These are phyloP conservation scores for Magnolia changhungtana DNA, from an alignment of 164 flowering plant species.

Conservation along the genomic window DNA sequence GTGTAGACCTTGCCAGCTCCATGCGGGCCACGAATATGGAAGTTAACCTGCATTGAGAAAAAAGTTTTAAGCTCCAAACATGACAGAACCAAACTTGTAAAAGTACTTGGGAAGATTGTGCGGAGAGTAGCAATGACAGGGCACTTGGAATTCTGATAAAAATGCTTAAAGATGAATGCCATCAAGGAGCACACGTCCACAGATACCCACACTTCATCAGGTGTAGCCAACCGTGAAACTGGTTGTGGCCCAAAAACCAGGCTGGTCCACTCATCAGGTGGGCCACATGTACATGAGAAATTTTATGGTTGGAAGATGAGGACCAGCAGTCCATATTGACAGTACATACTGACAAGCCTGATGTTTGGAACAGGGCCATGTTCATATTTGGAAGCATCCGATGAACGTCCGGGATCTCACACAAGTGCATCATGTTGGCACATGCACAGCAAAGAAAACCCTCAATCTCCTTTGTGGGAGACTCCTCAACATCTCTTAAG, in stretches of 20 bases:
- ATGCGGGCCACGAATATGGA: constrained; percentile 79
- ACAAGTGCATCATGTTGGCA: background rate
- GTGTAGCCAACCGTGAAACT: background rate
- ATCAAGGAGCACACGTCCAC: background rate
- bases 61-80: background rate
- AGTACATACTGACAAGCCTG: background rate
- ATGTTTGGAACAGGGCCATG: background rate
- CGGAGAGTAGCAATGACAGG: background rate
- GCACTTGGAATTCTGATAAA: too few relatives aligned
- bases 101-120: background rate
- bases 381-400: background rate
- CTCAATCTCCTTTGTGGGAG: background rate
- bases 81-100: background rate
- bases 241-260: background rate
- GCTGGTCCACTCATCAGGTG: too few relatives aligned
- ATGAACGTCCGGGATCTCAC: background rate
- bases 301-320: too few relatives aligned
- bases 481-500: background rate
- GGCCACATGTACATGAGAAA: too few relatives aligned
- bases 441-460: background rate
- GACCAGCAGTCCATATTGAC: too few relatives aligned
- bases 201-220: background rate
- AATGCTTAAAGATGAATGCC: too few relatives aligned
- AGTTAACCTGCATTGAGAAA: constrained; percentile 51
- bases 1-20: constrained; percentile 77